Conservation (phyloP, 2,329 filamentous ascomycete species). For the Apiospora kogelbergensis region DNA sequence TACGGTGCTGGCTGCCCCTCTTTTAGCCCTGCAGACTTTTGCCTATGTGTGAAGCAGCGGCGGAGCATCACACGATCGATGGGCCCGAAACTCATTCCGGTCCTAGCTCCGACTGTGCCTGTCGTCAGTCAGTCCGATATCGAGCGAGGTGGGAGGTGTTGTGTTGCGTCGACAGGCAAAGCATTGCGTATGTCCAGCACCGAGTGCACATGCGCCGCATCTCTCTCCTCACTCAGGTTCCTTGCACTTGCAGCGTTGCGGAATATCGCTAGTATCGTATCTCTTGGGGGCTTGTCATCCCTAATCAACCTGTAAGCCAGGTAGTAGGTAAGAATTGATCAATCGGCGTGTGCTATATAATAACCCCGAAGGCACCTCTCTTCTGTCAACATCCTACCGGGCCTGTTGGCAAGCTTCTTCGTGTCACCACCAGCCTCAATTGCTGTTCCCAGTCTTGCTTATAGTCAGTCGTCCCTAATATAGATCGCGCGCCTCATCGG, state of each 20-base stretch:
- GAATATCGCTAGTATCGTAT: not conserved
- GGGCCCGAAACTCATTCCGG: constrained; percentile 2
- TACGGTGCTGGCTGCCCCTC: not conserved
- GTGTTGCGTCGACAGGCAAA: not conserved
- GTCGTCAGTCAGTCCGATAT: not conserved
- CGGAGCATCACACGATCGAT: constrained; percentile 1
- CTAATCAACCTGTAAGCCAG: not conserved
- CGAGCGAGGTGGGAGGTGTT: not conserved
- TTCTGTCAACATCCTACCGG: not conserved
- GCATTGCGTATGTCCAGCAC: not conserved
- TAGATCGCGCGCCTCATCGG: not conserved
- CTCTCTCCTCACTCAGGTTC: not conserved
- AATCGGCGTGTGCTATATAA: not conserved
- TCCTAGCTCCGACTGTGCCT: constrained; percentile 5
- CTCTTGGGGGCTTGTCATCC: not conserved
- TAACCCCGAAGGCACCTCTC: not conserved
- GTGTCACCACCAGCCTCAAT: not conserved
- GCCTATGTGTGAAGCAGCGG: constrained; percentile 6
- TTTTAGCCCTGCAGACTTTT: constrained; percentile 8
- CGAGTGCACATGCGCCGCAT: not conserved
- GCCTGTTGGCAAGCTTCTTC: not conserved
- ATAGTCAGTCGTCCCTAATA: not conserved
- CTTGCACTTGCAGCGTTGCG: not conserved
- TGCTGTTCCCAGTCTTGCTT: not conserved
- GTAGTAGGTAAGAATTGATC: not conserved